Evolutionary conservation across 805 yeast genomes (phyloP).

Genomic region (Myxozyma kluyveri): DNA sequence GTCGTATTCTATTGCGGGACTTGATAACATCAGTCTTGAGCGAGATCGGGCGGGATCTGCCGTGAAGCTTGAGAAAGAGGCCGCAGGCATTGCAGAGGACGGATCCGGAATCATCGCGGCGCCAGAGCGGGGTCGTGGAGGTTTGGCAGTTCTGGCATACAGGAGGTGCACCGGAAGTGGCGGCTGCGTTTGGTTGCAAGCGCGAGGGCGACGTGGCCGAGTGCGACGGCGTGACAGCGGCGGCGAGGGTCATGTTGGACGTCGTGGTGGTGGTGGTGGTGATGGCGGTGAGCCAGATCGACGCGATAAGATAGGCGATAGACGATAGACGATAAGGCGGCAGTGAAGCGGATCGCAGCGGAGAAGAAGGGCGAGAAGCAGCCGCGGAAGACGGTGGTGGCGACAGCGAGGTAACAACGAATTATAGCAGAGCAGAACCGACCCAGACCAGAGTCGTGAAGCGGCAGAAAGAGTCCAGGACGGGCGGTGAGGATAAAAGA

Average conservation of each 20-base stretch:
- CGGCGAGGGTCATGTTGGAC: neutral
- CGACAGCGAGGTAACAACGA: too few relatives aligned
- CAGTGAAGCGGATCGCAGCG: neutral
- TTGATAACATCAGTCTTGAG: conserved; percentile 90
- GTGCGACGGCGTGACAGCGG: conserved; percentile 2
- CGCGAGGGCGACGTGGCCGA: conserved; percentile 21
- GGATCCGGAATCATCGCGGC: conserved; percentile 87
- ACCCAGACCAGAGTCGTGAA: too few relatives aligned
- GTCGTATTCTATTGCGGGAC: conserved; percentile 77
- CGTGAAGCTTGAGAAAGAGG: conserved; percentile 80
- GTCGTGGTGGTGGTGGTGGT: neutral
- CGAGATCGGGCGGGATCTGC: conserved; percentile 87
- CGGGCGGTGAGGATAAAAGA: too few relatives aligned
- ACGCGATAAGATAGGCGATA: neutral
- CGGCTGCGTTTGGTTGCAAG: conserved; percentile 8
- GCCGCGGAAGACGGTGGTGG: too few relatives aligned
- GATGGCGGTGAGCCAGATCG: neutral
- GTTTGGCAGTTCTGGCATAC: conserved; percentile 89
- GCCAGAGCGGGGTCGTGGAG: conserved; percentile 91
- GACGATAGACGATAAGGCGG: neutral
- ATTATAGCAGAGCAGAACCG: too few relatives aligned
- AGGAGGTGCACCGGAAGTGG: conserved; percentile 38
- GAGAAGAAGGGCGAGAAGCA: neutral
- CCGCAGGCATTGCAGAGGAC: conserved; percentile 96
- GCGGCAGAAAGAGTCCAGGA: too few relatives aligned